Base-by-base conservation (phyloP, 2,329 filamentous ascomycete genomes). In the Proliferodiscus dingleyae region DNA sequence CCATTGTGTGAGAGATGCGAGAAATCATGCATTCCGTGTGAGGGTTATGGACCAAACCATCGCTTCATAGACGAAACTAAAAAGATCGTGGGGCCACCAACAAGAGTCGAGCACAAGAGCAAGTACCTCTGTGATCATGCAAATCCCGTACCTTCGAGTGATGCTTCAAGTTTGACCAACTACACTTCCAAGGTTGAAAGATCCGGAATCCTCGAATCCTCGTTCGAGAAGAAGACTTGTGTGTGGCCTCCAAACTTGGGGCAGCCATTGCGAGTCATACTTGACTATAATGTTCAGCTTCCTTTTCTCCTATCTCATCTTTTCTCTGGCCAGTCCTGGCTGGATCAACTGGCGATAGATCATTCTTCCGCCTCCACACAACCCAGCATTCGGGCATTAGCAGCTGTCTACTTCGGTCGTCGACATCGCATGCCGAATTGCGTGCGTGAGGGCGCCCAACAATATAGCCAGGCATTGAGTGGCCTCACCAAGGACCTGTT, bases 1-100 rank as follows among this genome's bases (percentile, higher is more conserved):
- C 50, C 50, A 7, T 10, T 16, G 3, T 53, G 50, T 34, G 23
- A 30, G 11, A 32, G 43, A 34, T 53, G 50, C 26, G 45, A 47
- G 21, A 46, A 32, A 18, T 33, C 36, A 4, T 24, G 26, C 9
- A 33, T 22, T 15, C 23, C 15, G 23, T 49, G 46, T 21, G 41
- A 41, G n/a, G 46, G 46, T 6, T 49, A 45, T 37, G 28, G 13
- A 18, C 28, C 30, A 19, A 41, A 49, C 3, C 32, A 38, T 15
- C 9, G 34, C 15, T 50, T 50, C 22, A 40, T 50, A 15, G 38
- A 44, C 32, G 43, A 50, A 16, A 40, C 24, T 11, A 8, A 16
- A n/a, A 34, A 40, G 1, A 38, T 37, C 21, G 42, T 45, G 18
- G 13, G 21, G 19, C 30, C 38, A 29, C 30, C 26, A 7, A 21